A percentile compares a stretch with the other conserved stretches of the same genome.
Conservation (phyloP, 352 stramenopile genomes). For the Globisporangium canariense region DNA sequence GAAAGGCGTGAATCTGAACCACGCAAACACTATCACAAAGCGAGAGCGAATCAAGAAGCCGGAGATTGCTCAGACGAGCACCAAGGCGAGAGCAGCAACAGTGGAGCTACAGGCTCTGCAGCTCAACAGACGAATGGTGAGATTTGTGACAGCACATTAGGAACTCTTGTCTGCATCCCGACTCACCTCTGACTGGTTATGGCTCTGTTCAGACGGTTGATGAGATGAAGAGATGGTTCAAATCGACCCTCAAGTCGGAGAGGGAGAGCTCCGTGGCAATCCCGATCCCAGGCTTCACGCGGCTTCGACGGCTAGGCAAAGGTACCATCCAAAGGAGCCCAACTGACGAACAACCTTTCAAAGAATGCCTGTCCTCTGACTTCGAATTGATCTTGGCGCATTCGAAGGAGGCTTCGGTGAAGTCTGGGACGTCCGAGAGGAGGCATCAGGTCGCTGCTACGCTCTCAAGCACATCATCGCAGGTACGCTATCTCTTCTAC, state of each 20-base stretch:
- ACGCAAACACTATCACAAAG: background rate
- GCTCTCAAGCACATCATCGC: constrained; percentile 9
- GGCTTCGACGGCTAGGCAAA: constrained; percentile 9
- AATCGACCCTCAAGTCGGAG: background rate
- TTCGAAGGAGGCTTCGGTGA: constrained; percentile 5
- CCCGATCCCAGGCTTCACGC: constrained; percentile 7
- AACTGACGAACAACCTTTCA: background rate
- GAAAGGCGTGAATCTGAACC: background rate
- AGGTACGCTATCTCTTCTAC: background rate
- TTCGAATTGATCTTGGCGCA: background rate
- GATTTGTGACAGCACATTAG: background rate
- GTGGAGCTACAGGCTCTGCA: background rate
- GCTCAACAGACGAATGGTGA: constrained; percentile 7
- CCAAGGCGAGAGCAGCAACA: background rate
- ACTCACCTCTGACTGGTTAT: background rate
- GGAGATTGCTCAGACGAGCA: background rate
- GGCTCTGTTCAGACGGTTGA: background rate
- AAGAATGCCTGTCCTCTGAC: background rate
- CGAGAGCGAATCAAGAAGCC: background rate
- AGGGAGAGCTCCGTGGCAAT: background rate
- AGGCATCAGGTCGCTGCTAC: constrained; percentile 1
- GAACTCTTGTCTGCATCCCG: background rate
- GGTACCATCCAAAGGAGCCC: background rate
- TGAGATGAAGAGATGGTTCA: constrained; percentile 11
- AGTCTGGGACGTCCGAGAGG: constrained; percentile 6